phyloP scores from a whole-genome alignment of 768 basidiomycete genomes.

The Pleurotus giganteus region DNA sequence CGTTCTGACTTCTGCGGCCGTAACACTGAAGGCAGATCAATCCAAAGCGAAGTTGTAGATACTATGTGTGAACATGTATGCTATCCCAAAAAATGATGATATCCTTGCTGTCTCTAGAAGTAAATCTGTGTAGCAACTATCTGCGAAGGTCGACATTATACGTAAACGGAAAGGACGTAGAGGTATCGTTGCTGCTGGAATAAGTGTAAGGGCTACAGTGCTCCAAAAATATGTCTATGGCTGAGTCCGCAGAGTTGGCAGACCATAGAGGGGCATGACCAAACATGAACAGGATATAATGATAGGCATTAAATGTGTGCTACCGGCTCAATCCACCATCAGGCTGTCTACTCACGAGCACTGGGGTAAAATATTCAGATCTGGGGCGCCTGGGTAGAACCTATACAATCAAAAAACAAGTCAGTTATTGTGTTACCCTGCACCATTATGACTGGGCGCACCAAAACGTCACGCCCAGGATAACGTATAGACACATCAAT shows the following conservation, averaged over 20 bases:
- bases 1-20: slow-evolving; percentile 80
- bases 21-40: slow-evolving; percentile 53
- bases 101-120: too few relatives aligned
- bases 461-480: slow-evolving; percentile 32
- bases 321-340: too few relatives aligned
- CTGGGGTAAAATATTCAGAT: neutral
- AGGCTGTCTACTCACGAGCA: too few relatives aligned
- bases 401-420: neutral
- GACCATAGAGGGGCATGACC: too few relatives aligned
- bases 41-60: slow-evolving; percentile 67
- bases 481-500: slow-evolving; percentile 73
- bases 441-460: neutral
- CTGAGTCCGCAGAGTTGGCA: neutral
- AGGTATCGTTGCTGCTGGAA: neutral
- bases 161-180: neutral
- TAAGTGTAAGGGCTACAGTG: neutral
- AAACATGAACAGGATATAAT: too few relatives aligned
- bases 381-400: slow-evolving; percentile 31
- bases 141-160: too few relatives aligned
- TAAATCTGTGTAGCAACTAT: too few relatives aligned
- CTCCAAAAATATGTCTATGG: neutral
- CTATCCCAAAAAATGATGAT: too few relatives aligned
- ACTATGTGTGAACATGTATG: slow-evolving; percentile 8
- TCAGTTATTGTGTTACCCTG: neutral
- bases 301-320: too few relatives aligned